A percentile compares a stretch with the other conserved stretches of the same genome.
These are phyloP conservation scores for Alternaria longipes DNA, from an alignment of 2,329 filamentous ascomycete species.

Conservation along the genomic window DNA sequence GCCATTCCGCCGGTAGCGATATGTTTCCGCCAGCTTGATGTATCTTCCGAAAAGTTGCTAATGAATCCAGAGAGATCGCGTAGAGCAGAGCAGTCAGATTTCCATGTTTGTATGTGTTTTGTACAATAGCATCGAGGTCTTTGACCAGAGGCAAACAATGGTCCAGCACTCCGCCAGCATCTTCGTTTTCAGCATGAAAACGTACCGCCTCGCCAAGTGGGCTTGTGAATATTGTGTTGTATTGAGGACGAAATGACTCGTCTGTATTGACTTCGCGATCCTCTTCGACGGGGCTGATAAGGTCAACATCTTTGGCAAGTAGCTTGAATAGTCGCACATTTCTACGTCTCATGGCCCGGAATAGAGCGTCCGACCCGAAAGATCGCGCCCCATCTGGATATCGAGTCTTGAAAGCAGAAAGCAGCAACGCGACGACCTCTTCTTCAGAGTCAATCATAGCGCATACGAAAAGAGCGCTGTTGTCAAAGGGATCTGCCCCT, in stretches of 20 bases:
- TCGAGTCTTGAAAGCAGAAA: not conserved
- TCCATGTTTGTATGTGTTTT: not conserved
- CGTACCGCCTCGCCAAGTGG: not conserved
- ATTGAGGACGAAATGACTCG: too few relatives aligned
- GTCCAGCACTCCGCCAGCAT: not conserved
- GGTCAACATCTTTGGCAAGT: not conserved
- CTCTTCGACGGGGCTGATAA: not conserved
- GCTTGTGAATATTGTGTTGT: too few relatives aligned
- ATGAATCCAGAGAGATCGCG: not conserved
- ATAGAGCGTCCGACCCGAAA: not conserved
- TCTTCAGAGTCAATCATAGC: not conserved
- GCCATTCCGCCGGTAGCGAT: not conserved
- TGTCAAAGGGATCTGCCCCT: not conserved
- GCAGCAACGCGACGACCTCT: not conserved
- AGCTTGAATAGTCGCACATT: not conserved
- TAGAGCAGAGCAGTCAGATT: not conserved
- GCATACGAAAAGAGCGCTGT: not conserved
- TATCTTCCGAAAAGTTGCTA: not conserved
- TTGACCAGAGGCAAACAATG: not conserved
- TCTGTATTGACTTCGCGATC: too few relatives aligned
- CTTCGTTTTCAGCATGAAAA: too few relatives aligned
- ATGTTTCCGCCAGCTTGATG: not conserved
- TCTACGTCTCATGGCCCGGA: not conserved
- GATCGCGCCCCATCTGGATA: not conserved
- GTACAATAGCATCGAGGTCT: not conserved